Evolutionary conservation across 805 yeast species (phyloP).

Genomic region (Metschnikowia continentalis): DNA sequence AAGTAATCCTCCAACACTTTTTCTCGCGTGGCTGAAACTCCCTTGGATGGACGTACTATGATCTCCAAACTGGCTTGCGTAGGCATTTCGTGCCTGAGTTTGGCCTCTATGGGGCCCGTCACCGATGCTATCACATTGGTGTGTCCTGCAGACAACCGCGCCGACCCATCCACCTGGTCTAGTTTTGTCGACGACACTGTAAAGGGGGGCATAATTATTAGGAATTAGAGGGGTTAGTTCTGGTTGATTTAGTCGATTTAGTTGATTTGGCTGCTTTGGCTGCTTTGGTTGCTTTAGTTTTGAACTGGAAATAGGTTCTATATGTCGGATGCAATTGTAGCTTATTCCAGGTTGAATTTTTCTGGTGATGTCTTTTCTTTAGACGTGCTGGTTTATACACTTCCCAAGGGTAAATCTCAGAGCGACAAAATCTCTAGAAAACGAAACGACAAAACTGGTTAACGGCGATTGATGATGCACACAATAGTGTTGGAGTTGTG

Average conservation of each 20-base stretch:
- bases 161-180: slow-evolving; percentile 76
- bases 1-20: slow-evolving; percentile 69
- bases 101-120: slow-evolving; percentile 88
- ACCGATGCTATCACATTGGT: slow-evolving; percentile 71
- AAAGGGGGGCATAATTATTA: slow-evolving; percentile 7
- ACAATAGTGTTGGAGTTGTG: neutral
- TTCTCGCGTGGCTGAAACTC: slow-evolving; percentile 74
- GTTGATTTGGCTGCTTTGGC: too few relatives aligned
- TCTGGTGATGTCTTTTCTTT: too few relatives aligned
- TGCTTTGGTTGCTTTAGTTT: neutral
- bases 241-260: too few relatives aligned
- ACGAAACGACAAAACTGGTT: too few relatives aligned
- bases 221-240: too few relatives aligned
- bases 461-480: too few relatives aligned
- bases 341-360: too few relatives aligned
- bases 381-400: too few relatives aligned
- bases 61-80: slow-evolving; percentile 74
- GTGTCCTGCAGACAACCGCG: slow-evolving; percentile 47
- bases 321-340: too few relatives aligned
- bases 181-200: slow-evolving; percentile 29
- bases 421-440: too few relatives aligned
- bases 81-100: slow-evolving; percentile 79
- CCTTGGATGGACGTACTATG: slow-evolving; percentile 71
- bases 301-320: too few relatives aligned
- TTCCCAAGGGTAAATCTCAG: too few relatives aligned